Conservation (phyloP, 257 asterid genomes). For the Ballota nigra region DNA sequence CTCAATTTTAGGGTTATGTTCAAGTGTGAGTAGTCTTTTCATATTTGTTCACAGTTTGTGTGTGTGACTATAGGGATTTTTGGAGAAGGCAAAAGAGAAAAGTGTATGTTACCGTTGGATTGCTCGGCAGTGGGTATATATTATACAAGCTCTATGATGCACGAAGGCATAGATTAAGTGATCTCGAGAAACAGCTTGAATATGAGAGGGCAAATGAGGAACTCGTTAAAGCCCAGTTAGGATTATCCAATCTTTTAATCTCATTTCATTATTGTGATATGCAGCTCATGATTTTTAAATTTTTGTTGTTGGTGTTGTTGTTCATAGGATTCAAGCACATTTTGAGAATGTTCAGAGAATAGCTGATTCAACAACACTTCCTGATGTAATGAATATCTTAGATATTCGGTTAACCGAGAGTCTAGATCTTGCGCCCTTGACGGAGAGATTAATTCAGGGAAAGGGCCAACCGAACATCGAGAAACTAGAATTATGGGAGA, state of each 20-base stretch:
- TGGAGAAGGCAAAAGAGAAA: too few species aligned
- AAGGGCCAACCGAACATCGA: too few species aligned
- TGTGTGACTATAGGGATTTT: too few species aligned
- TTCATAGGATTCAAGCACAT: constrained; percentile 68
- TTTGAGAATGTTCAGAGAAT: constrained; percentile 67
- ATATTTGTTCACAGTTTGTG: too few species aligned
- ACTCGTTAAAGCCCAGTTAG: constrained; percentile 78
- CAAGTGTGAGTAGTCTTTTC: too few species aligned
- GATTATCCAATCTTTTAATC: constrained; percentile 13
- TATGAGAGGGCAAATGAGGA: constrained; percentile 56
- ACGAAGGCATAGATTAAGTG: constrained; percentile 47
- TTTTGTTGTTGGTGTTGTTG: constrained; percentile 5
- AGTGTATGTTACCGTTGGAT: too few species aligned
- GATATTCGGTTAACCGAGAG: constrained; percentile 54
- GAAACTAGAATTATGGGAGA: too few species aligned
- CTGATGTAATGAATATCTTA: constrained; percentile 61
- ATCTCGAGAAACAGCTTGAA: constrained; percentile 64
- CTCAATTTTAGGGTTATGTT: not conserved
- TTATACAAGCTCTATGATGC: constrained; percentile 70
- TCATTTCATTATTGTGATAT: not conserved
- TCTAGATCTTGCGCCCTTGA: constrained; percentile 63
- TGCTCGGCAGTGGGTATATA: constrained; percentile 68
- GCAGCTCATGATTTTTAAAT: constrained; percentile 10
- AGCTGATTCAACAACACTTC: too few species aligned
- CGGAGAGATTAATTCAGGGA: too few species aligned